Conservation (phyloP, 2,329 filamentous ascomycete species). For the Diplodia intermedia region DNA sequence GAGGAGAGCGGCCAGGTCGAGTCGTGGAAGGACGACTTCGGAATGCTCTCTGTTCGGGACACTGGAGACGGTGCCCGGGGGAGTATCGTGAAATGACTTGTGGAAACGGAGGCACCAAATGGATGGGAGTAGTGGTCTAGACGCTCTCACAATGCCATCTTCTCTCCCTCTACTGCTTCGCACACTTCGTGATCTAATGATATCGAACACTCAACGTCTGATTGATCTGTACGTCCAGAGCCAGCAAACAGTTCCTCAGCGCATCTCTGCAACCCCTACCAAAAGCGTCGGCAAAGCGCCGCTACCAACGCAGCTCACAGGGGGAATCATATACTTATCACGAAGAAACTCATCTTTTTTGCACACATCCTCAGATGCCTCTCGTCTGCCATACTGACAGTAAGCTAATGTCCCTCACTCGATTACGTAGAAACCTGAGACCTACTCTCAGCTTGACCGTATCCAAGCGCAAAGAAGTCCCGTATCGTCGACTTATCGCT, state of each 20-base stretch:
- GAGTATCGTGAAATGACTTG: not conserved
- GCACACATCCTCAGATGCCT: not conserved
- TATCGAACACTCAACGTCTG: not conserved
- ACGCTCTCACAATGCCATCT: not conserved
- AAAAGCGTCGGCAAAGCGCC: not conserved
- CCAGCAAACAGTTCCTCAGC: not conserved
- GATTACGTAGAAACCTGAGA: not conserved
- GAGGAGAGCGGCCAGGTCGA: too few species aligned
- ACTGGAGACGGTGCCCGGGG: not conserved
- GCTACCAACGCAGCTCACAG: not conserved
- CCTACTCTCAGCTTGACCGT: not conserved
- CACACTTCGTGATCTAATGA: not conserved
- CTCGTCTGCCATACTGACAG: conserved; percentile 4
- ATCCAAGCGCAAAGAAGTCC: not conserved
- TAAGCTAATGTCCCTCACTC: not conserved
- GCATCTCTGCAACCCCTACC: not conserved
- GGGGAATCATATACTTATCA: conserved; percentile 13
- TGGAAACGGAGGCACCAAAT: not conserved
- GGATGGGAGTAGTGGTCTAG: not conserved
- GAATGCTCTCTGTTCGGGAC: not conserved
- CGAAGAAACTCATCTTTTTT: not conserved
- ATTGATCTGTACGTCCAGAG: not conserved
- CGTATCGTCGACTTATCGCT: not conserved
- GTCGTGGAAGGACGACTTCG: too few species aligned
- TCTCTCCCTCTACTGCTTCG: not conserved